Base-by-base conservation (phyloP, 805 yeast genomes). In the Saturnispora serradocipensis region DNA sequence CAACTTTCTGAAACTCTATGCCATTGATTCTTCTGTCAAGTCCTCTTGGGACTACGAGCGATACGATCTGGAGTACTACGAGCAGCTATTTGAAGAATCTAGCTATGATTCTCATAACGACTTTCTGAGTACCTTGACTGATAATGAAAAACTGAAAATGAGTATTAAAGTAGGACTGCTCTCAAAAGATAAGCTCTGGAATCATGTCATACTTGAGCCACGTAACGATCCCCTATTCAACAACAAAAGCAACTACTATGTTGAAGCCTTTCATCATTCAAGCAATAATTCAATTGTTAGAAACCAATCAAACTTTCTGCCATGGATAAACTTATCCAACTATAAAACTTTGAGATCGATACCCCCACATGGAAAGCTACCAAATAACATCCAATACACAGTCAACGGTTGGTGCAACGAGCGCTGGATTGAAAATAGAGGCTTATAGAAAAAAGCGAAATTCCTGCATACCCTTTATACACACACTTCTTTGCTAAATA, bases 161-260 rank as follows among this genome's bases (percentile, higher is more conserved):
- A 49, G 46, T 11, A 42, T 68, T 4, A 70, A 67, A 46, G 57
- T 78, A 22, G 76, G 77, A 1, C 60, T 69, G 8, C 51, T 70
- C 16, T 70, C 78, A 3, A 66, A 78, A 50, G 78, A 77, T 44
- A 74, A 77, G 58, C 62, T 80, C 45, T 79, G 82, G 82, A 68
- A 70, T 36, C 71, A 69, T 48, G 81, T 80, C 15, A 69, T 80
- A 5, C 60, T 81, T 32, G 73, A 76, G 4, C 82, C 84, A 24
- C 66, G 84, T 43, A 52, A 55, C 1, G 86, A 80, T 45, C 18
- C 51, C 15, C 13, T 43, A 2, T 18, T 34, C 20, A 27, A 38
- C 15, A 47, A 24, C 22, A 38, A 46, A 45, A 38, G 42, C 7
- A 28, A 50, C 4, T 54, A 20, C 24, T 38, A 54, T 16, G 53